phyloP scores from a whole-genome alignment of 148 eudicot genomes.

The Arbutus unedo region DNA sequence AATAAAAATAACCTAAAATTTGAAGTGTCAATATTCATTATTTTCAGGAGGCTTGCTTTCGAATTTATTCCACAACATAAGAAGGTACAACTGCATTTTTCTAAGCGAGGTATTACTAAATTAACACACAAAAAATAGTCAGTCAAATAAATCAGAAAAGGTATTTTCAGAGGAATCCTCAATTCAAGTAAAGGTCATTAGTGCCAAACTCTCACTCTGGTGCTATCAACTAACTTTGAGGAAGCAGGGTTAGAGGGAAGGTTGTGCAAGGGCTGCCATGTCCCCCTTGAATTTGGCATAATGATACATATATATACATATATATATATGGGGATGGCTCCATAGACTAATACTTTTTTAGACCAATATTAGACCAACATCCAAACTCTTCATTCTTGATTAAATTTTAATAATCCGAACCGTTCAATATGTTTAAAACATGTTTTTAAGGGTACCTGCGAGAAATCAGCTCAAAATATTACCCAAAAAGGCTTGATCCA shows the following conservation, averaged over 20 bases:
- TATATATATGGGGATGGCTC: too few relatives aligned
- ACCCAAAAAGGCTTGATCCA: too few relatives aligned
- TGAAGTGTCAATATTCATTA: background rate
- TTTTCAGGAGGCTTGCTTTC: background rate
- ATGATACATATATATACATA: background rate
- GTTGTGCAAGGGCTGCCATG: background rate
- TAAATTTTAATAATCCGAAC: too few relatives aligned
- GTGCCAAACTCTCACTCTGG: background rate
- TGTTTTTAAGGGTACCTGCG: too few relatives aligned
- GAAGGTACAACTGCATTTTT: too few relatives aligned
- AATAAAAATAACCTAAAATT: background rate
- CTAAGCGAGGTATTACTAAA: background rate
- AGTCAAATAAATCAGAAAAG: background rate
- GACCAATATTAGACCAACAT: too few relatives aligned
- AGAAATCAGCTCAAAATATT: too few relatives aligned
- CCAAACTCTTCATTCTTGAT: too few relatives aligned
- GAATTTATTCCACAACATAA: background rate
- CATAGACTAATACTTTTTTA: too few relatives aligned
- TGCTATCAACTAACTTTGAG: background rate
- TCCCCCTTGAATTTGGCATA: background rate
- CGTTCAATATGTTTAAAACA: too few relatives aligned
- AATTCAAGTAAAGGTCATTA: too few relatives aligned
- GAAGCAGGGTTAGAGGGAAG: background rate
- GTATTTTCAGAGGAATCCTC: too few relatives aligned
- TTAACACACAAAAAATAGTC: background rate